These are phyloP conservation scores for Lachnellula cervina DNA, from an alignment of 2,329 filamentous ascomycete species.

Conservation along the genomic window DNA sequence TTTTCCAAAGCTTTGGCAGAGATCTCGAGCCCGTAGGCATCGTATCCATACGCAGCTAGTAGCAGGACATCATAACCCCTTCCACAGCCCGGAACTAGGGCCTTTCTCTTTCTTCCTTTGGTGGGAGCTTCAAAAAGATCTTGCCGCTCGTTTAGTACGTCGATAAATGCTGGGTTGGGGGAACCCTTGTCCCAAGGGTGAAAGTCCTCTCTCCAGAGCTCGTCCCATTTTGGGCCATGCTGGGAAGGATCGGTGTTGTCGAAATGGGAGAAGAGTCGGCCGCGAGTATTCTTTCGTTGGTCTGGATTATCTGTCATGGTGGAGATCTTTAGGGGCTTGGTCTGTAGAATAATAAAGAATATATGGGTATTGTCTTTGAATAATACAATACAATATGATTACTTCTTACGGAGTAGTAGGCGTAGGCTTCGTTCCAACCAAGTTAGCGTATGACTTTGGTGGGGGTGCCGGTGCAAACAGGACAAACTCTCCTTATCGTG, in stretches of 20 bases:
- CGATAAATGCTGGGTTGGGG: conserved; percentile 49
- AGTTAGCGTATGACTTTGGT: no score
- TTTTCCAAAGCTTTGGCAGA: conserved; percentile 37
- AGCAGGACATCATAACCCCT: conserved; percentile 76
- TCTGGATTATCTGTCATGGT: conserved; percentile 6
- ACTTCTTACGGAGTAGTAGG: not conserved
- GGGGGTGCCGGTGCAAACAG: conserved; percentile 1
- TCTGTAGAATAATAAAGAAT: not conserved
- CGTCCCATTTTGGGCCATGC: conserved; percentile 39
- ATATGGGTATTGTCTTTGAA: no score
- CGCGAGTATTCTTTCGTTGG: conserved; percentile 21
- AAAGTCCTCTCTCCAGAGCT: conserved; percentile 40
- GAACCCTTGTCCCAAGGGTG: conserved; percentile 54
- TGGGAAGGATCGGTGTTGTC: conserved; percentile 5
- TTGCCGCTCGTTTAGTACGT: conserved; percentile 43
- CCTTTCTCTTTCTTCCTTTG: conserved; percentile 39
- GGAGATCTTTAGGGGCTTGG: no score
- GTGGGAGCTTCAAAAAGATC: conserved; percentile 37
- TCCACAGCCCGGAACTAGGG: conserved; percentile 77
- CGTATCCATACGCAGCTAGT: conserved; percentile 69
- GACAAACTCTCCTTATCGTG: conserved; percentile 2
- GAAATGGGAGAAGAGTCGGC: conserved; percentile 26
- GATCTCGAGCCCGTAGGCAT: conserved; percentile 67
- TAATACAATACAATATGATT: not conserved
- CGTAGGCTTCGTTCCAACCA: no score